Evolutionary conservation across 345 rosid species (phyloP).

Genomic region (Syzygium grande): DNA sequence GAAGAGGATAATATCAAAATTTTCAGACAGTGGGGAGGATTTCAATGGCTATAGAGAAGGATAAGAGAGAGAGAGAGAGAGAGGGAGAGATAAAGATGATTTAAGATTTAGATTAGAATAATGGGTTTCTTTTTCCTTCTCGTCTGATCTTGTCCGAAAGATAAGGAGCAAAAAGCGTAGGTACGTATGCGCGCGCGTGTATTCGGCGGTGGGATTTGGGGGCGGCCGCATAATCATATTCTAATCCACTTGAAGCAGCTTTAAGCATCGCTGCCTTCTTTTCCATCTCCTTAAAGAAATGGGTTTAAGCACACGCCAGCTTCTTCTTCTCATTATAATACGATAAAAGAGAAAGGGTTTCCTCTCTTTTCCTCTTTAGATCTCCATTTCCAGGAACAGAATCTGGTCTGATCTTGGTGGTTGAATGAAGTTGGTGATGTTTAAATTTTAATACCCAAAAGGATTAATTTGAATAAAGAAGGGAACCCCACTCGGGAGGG

Average conservation of each 20-base stretch:
- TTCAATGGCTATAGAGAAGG: not conserved
- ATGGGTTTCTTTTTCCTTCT: not conserved
- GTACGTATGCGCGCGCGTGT: not conserved
- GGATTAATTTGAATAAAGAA: not conserved
- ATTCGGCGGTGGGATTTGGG: not conserved
- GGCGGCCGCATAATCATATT: not conserved
- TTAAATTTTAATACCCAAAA: not conserved
- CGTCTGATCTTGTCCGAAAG: constrained; percentile 23
- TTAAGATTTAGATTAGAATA: not conserved
- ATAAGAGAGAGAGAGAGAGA: not conserved
- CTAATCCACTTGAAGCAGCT: not conserved
- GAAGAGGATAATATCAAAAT: not conserved
- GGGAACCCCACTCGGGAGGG: no score
- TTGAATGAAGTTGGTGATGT: not conserved
- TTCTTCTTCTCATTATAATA: not conserved
- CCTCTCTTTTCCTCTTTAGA: not conserved
- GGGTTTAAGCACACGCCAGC: not conserved
- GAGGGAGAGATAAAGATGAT: not conserved
- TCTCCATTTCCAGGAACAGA: not conserved
- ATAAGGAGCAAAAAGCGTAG: constrained; percentile 39
- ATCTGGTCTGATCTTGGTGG: not conserved
- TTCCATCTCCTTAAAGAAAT: not conserved
- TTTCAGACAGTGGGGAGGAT: not conserved
- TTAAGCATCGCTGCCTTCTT: not conserved
- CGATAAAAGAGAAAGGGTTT: not conserved